phyloP scores from a whole-genome alignment of 352 stramenopile genomes.

The Pythium aphanidermatum region DNA sequence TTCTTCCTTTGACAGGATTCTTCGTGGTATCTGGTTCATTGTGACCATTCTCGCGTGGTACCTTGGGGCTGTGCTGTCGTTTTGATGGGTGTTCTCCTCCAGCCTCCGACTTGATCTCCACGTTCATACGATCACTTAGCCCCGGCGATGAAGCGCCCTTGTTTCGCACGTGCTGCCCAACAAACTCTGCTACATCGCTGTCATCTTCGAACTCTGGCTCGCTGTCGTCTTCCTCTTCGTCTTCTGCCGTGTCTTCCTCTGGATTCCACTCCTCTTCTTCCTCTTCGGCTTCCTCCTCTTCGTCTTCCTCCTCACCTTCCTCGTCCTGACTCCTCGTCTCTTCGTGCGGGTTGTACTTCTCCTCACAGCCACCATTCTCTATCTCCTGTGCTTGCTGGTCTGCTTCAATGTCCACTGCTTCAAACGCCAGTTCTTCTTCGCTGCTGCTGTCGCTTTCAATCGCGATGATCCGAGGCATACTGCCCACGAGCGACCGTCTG shows the following conservation, averaged over 20 bases:
- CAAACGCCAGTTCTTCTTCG: slow-evolving; percentile 1
- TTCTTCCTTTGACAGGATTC: too few relatives aligned
- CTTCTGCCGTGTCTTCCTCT: slow-evolving; percentile 3
- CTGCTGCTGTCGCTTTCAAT: slow-evolving; percentile 27
- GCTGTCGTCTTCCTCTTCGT: slow-evolving; percentile 18
- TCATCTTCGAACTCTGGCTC: slow-evolving; percentile 26
- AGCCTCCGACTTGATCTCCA: too few relatives aligned
- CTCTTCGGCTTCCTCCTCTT: slow-evolving; percentile 18
- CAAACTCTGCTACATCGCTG: slow-evolving; percentile 8
- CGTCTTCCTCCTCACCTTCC: slow-evolving; percentile 14
- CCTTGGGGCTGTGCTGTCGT: too few relatives aligned
- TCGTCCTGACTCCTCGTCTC: neutral
- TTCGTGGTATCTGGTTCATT: too few relatives aligned
- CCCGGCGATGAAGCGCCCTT: too few relatives aligned
- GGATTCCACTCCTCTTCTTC: slow-evolving; percentile 24
- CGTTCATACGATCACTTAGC: too few relatives aligned
- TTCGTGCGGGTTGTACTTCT: neutral
- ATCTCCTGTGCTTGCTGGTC: neutral
- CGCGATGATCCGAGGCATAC: too few relatives aligned
- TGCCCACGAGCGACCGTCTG: too few relatives aligned
- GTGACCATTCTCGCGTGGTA: too few relatives aligned
- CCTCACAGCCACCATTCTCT: neutral
- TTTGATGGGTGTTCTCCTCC: too few relatives aligned
- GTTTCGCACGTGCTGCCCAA: neutral
- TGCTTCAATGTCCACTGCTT: neutral